Conservation (phyloP, 2,329 filamentous ascomycete species). For the Xylogone sp. region DNA sequence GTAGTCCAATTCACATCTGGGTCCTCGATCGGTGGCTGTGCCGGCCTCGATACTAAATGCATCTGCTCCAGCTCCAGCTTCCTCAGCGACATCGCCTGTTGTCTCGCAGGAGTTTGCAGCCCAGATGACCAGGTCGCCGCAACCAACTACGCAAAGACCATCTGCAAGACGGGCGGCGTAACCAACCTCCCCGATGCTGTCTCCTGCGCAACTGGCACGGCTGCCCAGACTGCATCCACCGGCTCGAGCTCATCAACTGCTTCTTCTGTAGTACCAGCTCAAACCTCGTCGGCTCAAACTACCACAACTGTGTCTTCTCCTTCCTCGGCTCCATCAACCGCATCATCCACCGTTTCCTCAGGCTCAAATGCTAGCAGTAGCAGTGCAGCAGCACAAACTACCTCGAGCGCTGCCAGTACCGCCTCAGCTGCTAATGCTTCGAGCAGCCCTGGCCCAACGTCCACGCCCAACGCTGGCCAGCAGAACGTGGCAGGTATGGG, state of each 20-base stretch:
- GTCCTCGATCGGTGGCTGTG: conserved; percentile 35
- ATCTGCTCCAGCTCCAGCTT: conserved; percentile 44
- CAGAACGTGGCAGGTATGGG: conserved; percentile 18
- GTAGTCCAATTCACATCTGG: conserved; percentile 32
- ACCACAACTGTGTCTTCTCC: neutral
- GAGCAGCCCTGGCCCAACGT: conserved; percentile 2
- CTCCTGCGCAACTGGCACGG: conserved; percentile 9
- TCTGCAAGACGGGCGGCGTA: conserved; percentile 32
- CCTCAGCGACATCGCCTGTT: conserved; percentile 45
- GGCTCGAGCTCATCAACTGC: conserved; percentile 2
- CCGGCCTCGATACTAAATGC: conserved; percentile 39
- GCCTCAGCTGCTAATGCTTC: neutral
- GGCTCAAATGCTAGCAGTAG: conserved; percentile 3
- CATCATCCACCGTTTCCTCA: neutral
- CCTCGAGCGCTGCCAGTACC: neutral
- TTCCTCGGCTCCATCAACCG: neutral
- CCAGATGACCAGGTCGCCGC: conserved; percentile 33
- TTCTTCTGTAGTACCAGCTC: conserved; percentile 1
- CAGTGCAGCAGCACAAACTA: conserved; percentile 1
- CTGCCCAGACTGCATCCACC: neutral
- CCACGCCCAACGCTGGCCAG: conserved; percentile 13
- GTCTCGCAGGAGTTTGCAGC: conserved; percentile 40
- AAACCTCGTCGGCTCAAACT: conserved; percentile 1
- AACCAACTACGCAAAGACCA: conserved; percentile 27
- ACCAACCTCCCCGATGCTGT: conserved; percentile 20